A percentile compares a stretch with the other conserved stretches of the same genome.
Conservation (phyloP, 495 filamentous ascomycete genomes). For the Elaphomyces granulatus region DNA sequence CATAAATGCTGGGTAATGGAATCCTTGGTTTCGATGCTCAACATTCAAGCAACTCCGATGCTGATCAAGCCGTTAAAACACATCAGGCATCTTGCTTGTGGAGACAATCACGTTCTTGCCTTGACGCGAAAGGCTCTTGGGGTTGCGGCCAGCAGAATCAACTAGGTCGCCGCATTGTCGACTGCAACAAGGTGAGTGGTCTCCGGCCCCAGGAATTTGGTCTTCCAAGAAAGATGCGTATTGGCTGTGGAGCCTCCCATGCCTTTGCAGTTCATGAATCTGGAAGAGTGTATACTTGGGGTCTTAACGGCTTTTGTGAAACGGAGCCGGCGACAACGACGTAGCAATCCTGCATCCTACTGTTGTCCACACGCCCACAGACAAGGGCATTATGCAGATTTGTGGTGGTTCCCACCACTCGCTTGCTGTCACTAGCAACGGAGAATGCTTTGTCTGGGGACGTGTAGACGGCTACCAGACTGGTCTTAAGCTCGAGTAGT, state of each 20-base stretch:
- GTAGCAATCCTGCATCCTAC: slow-evolving; percentile 43
- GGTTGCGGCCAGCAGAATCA: slow-evolving; percentile 50
- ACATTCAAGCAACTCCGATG: slow-evolving; percentile 34
- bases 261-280: slow-evolving; percentile 59
- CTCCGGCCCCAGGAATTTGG: slow-evolving; percentile 38
- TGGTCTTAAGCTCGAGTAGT: too few species aligned
- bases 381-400: slow-evolving; percentile 30
- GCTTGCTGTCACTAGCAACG: slow-evolving; percentile 26
- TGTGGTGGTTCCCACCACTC: slow-evolving; percentile 35
- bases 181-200: slow-evolving; percentile 26
- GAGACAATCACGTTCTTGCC: slow-evolving; percentile 50
- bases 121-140: slow-evolving; percentile 46
- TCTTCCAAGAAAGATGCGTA: slow-evolving; percentile 36
- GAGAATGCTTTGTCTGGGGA: slow-evolving; percentile 35
- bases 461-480: slow-evolving; percentile 40
- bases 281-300: slow-evolving; percentile 68
- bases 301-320: slow-evolving; percentile 74
- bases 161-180: slow-evolving; percentile 47
- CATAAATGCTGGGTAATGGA: slow-evolving; percentile 32
- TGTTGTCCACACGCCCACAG: slow-evolving; percentile 43
- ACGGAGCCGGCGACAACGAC: slow-evolving; percentile 56
- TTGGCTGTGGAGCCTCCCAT: slow-evolving; percentile 42
- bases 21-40: slow-evolving; percentile 34
- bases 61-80: slow-evolving; percentile 39
- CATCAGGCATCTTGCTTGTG: slow-evolving; percentile 40